Evolutionary conservation across 2,329 filamentous ascomycete genomes (phyloP), one percentile per base, ranked within the genome.

Genomic region (Fusarium euwallaceae): DNA sequence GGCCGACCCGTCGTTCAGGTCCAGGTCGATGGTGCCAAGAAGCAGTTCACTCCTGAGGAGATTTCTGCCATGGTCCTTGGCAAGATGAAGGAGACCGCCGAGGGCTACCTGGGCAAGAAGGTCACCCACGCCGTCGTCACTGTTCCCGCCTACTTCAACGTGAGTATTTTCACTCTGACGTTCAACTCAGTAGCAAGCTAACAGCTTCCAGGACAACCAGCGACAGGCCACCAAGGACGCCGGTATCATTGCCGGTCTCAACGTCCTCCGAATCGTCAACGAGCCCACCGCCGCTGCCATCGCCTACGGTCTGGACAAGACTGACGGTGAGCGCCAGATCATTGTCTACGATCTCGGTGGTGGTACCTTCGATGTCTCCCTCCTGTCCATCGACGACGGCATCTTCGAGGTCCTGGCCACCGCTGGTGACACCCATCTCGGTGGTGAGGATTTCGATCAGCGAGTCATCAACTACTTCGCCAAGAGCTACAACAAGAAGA

Each of bases 401-500:
- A 94, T 97, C 79, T 98, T 98, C 83, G 95, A 98, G 89, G 95
- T 98, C 79, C 87, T 96, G 86, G 93, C 95, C 85, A 98, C 95
- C 80, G 95, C 95, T 83, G 95, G 95, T 95, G 95, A 98, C 85
- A 98, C 95, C 80, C 95, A 98, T 86, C 91, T 98, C 79, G 95
- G 95, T 93, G 95, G 95, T 92, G 95, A 98, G 87, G 96, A 98
- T 88, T 98, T 98, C 85, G 96, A 98, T 86, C 95, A 98, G 91
- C 93, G 96, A 84, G 90, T 98, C 85, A 98, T 98, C 88, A 95
- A 94, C 90, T 90, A 96, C 92, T 95, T 98, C 83, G 92, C 93
- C 89, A 98, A 98, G 93, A 89, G 90, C 80, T 98, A 97, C 92
- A 98, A 98, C 93, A 98, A 98, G 93, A 97, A 98, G 91, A 91